A percentile compares a stretch with the other conserved stretches of the same genome.
Evolutionary conservation across 345 rosid genomes (phyloP).

Genomic region (Nasturtium officinale): DNA sequence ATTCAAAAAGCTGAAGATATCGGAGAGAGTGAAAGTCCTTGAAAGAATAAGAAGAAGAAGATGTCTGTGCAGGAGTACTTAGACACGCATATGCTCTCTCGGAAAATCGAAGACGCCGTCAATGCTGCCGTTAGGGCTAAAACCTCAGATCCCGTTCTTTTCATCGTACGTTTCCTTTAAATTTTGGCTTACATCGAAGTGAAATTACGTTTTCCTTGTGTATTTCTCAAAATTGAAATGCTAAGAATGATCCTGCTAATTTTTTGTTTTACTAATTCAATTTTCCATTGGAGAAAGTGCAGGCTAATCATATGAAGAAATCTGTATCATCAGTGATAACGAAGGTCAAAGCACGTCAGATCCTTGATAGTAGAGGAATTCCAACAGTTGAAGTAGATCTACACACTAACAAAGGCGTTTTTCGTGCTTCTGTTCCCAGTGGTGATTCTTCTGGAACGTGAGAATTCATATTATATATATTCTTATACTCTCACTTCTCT

Average conservation of each 20-base stretch:
- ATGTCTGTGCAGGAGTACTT: slow-evolving; percentile 97
- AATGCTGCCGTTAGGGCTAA: slow-evolving; percentile 97
- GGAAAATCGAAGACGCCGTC: slow-evolving; percentile 98
- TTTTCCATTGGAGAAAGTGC: slow-evolving; percentile 12
- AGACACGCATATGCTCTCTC: slow-evolving; percentile 87
- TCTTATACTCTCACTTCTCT: background rate
- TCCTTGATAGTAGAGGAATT: slow-evolving; percentile 92
- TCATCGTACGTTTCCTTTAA: slow-evolving; percentile 61
- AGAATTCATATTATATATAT: slow-evolving; percentile 24
- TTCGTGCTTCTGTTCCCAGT: slow-evolving; percentile 84
- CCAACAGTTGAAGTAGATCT: slow-evolving; percentile 96
- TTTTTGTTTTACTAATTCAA: background rate
- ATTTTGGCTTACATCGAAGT: background rate
- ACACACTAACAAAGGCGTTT: slow-evolving; percentile 82
- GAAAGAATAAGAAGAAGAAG: slow-evolving; percentile 38
- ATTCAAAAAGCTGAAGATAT: background rate
- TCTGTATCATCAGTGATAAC: slow-evolving; percentile 83
- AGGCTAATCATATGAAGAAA: slow-evolving; percentile 97
- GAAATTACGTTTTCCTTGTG: slow-evolving; percentile 2
- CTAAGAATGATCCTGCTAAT: background rate
- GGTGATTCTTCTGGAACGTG: slow-evolving; percentile 87
- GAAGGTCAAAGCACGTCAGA: slow-evolving; percentile 82
- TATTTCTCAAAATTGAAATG: background rate
- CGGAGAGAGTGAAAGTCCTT: background rate
- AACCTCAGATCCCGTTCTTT: slow-evolving; percentile 91